phyloP scores from a whole-genome alignment of 441 rosid genomes.

The Iberis amara region DNA sequence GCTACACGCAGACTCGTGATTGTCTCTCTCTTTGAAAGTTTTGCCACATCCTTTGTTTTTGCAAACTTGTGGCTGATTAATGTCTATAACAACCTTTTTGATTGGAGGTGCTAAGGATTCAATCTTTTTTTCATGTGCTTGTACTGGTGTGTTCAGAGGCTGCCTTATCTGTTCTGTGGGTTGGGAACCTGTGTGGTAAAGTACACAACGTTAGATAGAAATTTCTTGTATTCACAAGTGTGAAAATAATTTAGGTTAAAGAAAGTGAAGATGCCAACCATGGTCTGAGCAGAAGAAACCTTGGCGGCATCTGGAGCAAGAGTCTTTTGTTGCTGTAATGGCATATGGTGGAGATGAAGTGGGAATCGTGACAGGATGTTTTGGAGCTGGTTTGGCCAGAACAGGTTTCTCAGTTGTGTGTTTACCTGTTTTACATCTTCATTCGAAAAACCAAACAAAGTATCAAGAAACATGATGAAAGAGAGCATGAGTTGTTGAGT shows the following conservation, averaged over 20 bases:
- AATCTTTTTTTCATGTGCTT: constrained; percentile 19
- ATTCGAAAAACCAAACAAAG: constrained; percentile 24
- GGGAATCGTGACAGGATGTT: constrained; percentile 33
- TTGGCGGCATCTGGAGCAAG: constrained; percentile 80
- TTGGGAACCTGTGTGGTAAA: constrained; percentile 52
- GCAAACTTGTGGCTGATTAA: constrained; percentile 73
- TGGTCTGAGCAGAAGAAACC: constrained; percentile 98
- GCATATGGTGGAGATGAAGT: constrained; percentile 35
- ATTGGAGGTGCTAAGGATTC: constrained; percentile 33
- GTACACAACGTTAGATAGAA: not conserved
- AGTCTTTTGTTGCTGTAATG: constrained; percentile 44
- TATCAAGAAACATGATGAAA: not conserved
- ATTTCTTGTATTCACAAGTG: not conserved
- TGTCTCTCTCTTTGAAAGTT: constrained; percentile 78
- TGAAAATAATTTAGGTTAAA: not conserved
- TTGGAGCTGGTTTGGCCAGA: constrained; percentile 42
- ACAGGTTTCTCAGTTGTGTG: constrained; percentile 91
- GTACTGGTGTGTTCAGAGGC: constrained; percentile 15
- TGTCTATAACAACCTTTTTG: constrained; percentile 48
- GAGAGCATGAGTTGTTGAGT: not conserved
- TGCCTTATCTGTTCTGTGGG: constrained; percentile 31
- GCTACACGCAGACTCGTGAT: constrained; percentile 74
- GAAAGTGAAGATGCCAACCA: constrained; percentile 51
- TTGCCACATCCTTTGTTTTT: constrained; percentile 76
- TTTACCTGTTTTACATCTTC: constrained; percentile 86